Evolutionary conservation across 176 grass and related monocot species (phyloP).

Genomic region (Poa annua): DNA sequence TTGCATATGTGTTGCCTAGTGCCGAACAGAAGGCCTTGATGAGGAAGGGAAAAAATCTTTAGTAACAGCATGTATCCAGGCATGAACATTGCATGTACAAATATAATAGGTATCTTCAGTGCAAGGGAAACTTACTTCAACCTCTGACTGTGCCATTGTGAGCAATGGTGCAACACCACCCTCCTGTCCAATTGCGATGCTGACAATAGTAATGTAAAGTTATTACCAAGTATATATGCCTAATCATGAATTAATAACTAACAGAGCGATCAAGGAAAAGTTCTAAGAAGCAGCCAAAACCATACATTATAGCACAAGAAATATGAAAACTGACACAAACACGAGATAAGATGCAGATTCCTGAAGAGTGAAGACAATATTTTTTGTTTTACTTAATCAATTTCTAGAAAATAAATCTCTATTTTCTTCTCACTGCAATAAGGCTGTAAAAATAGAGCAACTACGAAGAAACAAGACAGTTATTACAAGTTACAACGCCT

Average conservation of each 20-base stretch:
- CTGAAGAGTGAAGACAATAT: neutral
- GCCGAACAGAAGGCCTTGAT: conserved; percentile 14
- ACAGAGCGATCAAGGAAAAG: neutral
- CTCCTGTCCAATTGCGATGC: conserved; percentile 98
- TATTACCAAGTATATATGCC: conserved; percentile 40
- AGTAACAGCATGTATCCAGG: conserved; percentile 14
- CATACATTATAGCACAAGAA: neutral
- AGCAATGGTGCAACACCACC: conserved; percentile 94
- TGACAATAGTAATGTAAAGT: conserved; percentile 49
- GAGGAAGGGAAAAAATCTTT: conserved; percentile 34
- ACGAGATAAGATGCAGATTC: neutral
- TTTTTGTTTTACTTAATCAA: conserved; percentile 25
- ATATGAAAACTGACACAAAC: neutral
- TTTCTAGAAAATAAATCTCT: conserved; percentile 14
- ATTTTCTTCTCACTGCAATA: conserved; percentile 1
- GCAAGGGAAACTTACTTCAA: conserved; percentile 74
- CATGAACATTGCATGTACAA: conserved; percentile 22
- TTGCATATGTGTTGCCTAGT: neutral
- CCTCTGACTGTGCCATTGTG: conserved; percentile 84
- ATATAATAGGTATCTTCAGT: conserved; percentile 6
- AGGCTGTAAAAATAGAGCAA: conserved; percentile 26
- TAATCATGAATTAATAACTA: neutral
- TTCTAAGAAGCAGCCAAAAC: conserved; percentile 6
- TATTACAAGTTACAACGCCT: neutral
- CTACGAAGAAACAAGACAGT: neutral